Conservation (phyloP, 257 asterid species). For the Solanum medicagineum region DNA sequence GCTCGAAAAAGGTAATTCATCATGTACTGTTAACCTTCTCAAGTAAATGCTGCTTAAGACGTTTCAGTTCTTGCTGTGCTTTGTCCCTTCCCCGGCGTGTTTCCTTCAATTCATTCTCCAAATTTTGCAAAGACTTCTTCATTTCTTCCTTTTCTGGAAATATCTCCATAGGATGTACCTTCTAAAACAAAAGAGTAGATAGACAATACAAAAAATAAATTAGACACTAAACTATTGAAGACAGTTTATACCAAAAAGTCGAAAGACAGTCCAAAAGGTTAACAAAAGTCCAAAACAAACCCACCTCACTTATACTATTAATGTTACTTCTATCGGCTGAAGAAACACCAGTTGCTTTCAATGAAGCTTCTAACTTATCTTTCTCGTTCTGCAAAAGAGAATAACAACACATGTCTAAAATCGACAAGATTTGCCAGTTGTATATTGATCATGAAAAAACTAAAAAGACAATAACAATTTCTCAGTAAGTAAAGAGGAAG, state of each 20-base stretch:
- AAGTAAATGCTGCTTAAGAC: constrained; percentile 91
- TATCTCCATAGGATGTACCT: constrained; percentile 28
- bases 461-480: not conserved
- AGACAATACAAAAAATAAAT: not conserved
- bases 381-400: constrained; percentile 60
- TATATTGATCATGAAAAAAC: not conserved
- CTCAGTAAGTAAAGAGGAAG: not conserved
- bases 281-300: not conserved
- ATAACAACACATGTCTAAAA: not conserved
- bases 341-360: constrained; percentile 35
- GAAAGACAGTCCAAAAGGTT: not conserved
- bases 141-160: constrained; percentile 50
- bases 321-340: constrained; percentile 18
- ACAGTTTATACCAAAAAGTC: not conserved
- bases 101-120: constrained; percentile 75
- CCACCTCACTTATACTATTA: constrained; percentile 42
- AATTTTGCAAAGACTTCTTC: constrained; percentile 48
- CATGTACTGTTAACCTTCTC: constrained; percentile 49
- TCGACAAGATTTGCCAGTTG: not conserved
- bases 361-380: constrained; percentile 52
- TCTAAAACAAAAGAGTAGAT: constrained; percentile 13
- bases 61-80: constrained; percentile 66
- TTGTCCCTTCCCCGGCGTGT: constrained; percentile 61
- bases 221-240: not conserved
- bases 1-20: not conserved